These are phyloP conservation scores for Paracamarosporium sp. DNA, from an alignment of 2,329 filamentous ascomycete species.

Conservation along the genomic window DNA sequence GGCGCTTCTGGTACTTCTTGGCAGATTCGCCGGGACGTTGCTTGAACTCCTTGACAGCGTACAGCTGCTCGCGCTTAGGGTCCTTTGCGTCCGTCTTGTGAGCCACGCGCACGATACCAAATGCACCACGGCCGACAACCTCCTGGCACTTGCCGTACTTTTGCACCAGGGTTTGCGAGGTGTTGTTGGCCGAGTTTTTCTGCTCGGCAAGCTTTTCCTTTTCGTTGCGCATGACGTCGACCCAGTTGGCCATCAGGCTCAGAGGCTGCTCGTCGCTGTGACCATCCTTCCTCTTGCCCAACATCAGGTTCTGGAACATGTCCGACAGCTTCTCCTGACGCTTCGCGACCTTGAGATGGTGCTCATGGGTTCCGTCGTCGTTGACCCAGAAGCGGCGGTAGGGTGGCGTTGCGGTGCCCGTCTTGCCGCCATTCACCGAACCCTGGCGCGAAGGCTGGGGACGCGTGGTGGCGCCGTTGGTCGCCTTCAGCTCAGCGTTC, in stretches of 20 bases:
- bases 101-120: constrained; percentile 95
- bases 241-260: constrained; percentile 94
- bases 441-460: constrained; percentile 37
- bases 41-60: constrained; percentile 97
- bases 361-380: constrained; percentile 77
- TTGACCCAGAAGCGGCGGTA: constrained; percentile 63
- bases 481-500: constrained; percentile 26
- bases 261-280: constrained; percentile 76
- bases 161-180: constrained; percentile 82
- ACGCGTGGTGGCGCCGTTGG: constrained; percentile 35
- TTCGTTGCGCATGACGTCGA: constrained; percentile 89
- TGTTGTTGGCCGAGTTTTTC: constrained; percentile 77
- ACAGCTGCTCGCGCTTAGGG: constrained; percentile 81
- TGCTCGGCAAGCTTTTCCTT: constrained; percentile 77
- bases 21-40: constrained; percentile 91
- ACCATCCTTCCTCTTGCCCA: constrained; percentile 80
- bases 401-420: constrained; percentile 28
- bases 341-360: constrained; percentile 86
- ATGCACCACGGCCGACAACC: constrained; percentile 92
- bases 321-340: constrained; percentile 94
- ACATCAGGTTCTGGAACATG: constrained; percentile 84
- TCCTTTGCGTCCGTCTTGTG: constrained; percentile 91
- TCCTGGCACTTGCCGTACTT: constrained; percentile 99
- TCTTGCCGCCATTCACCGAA: constrained; percentile 35
- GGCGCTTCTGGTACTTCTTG: constrained; percentile 96